A percentile compares a stretch with the other conserved stretches of the same genome.
Evolutionary conservation across 1,284 basidiomycete genomes (phyloP).

Genomic region (Boletus subluridellus): DNA sequence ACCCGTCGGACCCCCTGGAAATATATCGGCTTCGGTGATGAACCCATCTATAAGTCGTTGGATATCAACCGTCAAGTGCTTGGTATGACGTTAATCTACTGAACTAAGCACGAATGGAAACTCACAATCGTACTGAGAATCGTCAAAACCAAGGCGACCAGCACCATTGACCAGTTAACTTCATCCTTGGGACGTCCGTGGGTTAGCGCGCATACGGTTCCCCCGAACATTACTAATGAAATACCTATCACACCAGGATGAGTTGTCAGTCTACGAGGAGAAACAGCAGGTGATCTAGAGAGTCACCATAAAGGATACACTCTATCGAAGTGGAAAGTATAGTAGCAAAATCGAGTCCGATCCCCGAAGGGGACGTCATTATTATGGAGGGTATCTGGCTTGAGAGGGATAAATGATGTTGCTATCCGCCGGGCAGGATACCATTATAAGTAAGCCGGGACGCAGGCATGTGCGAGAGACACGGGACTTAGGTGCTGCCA

Average conservation of each 20-base stretch:
- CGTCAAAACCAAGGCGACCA: slow-evolving; percentile 19
- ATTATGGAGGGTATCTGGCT: background rate
- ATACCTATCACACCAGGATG: slow-evolving; percentile 15
- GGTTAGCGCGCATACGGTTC: slow-evolving; percentile 23
- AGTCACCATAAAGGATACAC: slow-evolving; percentile 25
- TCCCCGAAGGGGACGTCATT: slow-evolving; percentile 6
- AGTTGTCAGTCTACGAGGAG: slow-evolving; percentile 1
- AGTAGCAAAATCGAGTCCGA: slow-evolving; percentile 14
- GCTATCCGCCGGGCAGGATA: background rate
- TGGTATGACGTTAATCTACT: slow-evolving; percentile 1
- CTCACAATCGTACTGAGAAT: slow-evolving; percentile 22
- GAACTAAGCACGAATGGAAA: background rate
- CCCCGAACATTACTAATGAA: slow-evolving; percentile 24
- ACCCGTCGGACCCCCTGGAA: slow-evolving; percentile 12
- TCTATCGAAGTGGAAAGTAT: slow-evolving; percentile 24
- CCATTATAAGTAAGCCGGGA: slow-evolving; percentile 5
- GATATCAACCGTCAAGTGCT: slow-evolving; percentile 25
- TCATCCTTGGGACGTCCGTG: slow-evolving; percentile 10
- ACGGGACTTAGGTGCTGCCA: background rate
- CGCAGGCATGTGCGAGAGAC: background rate
- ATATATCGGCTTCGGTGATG: slow-evolving; percentile 6
- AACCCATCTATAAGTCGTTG: slow-evolving; percentile 24
- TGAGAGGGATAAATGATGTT: background rate
- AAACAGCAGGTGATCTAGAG: background rate
- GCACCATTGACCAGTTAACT: slow-evolving; percentile 20